phyloP scores from a whole-genome alignment of 164 flowering plant genomes.

The Saururus chinensis region DNA sequence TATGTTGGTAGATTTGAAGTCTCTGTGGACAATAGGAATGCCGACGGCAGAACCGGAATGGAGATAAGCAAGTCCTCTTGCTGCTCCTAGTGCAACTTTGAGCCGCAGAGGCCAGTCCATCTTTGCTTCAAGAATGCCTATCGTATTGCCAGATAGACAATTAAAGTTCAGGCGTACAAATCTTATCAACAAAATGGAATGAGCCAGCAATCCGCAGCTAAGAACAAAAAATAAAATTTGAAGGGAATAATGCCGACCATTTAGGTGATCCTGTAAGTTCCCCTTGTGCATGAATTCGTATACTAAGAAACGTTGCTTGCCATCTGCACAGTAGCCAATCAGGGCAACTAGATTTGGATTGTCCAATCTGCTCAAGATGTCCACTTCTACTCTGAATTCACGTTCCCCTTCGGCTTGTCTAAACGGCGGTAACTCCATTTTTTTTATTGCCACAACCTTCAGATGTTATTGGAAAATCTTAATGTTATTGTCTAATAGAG shows the following conservation, averaged over 20 bases:
- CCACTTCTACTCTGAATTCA: slow-evolving; percentile 96
- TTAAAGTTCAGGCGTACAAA: background rate
- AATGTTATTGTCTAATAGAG: background rate
- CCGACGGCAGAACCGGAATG: slow-evolving; percentile 80
- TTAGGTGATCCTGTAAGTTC: slow-evolving; percentile 88
- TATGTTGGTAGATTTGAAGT: slow-evolving; percentile 92
- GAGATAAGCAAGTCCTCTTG: slow-evolving; percentile 87
- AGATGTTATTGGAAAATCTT: background rate
- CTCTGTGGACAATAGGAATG: slow-evolving; percentile 87
- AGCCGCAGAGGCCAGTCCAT: slow-evolving; percentile 86
- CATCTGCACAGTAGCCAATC: slow-evolving; percentile 95
- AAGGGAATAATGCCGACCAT: slow-evolving; percentile 31
- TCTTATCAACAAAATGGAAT: background rate
- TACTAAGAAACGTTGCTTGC: slow-evolving; percentile 88
- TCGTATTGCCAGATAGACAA: background rate
- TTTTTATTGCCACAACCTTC: slow-evolving; percentile 93
- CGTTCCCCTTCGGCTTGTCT: slow-evolving; percentile 93
- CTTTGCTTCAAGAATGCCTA: slow-evolving; percentile 62
- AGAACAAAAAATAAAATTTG: background rate
- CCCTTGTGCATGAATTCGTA: slow-evolving; percentile 87
- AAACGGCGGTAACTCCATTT: slow-evolving; percentile 83
- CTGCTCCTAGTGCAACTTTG: slow-evolving; percentile 86
- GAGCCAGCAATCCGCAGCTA: background rate
- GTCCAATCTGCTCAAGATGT: slow-evolving; percentile 88
- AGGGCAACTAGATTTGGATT: slow-evolving; percentile 88